These are phyloP conservation scores for Pichia gijzeniarum DNA, from an alignment of 805 yeast genomes.

Conservation along the genomic window DNA sequence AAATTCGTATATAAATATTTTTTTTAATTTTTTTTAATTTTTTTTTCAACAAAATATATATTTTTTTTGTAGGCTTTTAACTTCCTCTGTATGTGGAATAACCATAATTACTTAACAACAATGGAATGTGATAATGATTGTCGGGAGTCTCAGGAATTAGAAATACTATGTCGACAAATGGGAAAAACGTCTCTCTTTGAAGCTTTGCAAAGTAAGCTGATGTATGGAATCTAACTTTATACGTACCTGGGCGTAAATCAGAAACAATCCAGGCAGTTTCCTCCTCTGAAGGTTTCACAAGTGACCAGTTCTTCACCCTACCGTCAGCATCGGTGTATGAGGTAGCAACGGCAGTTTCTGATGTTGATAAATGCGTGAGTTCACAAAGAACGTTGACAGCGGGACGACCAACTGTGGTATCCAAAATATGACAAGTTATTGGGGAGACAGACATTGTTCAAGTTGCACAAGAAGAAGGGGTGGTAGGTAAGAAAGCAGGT, in stretches of 20 bases:
- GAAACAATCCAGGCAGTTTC: slow-evolving; percentile 33
- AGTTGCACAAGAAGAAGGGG: background rate
- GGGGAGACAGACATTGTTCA: slow-evolving; percentile 33
- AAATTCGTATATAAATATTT: background rate
- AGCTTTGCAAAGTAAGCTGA: slow-evolving; percentile 49
- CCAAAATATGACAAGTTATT: slow-evolving; percentile 84
- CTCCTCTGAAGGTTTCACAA: slow-evolving; percentile 10
- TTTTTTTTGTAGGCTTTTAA: slow-evolving; percentile 4
- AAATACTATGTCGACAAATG: slow-evolving; percentile 77
- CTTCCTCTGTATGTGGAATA: slow-evolving; percentile 86
- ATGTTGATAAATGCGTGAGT: slow-evolving; percentile 35
- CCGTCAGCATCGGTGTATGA: slow-evolving; percentile 78
- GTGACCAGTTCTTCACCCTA: slow-evolving; percentile 60
- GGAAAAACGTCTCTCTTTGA: slow-evolving; percentile 61
- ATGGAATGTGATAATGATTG: slow-evolving; percentile 84
- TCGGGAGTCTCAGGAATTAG: slow-evolving; percentile 61
- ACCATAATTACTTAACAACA: slow-evolving; percentile 76
- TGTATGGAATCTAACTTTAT: slow-evolving; percentile 73
- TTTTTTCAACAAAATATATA: background rate
- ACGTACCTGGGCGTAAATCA: slow-evolving; percentile 51
- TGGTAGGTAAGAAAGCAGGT: background rate
- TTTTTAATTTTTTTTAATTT: background rate
- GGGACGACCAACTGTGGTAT: slow-evolving; percentile 79
- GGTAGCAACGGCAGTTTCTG: slow-evolving; percentile 47
- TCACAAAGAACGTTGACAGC: slow-evolving; percentile 72